phyloP scores from a whole-genome alignment of 257 asterid genomes.

The Verbascum thapsus region DNA sequence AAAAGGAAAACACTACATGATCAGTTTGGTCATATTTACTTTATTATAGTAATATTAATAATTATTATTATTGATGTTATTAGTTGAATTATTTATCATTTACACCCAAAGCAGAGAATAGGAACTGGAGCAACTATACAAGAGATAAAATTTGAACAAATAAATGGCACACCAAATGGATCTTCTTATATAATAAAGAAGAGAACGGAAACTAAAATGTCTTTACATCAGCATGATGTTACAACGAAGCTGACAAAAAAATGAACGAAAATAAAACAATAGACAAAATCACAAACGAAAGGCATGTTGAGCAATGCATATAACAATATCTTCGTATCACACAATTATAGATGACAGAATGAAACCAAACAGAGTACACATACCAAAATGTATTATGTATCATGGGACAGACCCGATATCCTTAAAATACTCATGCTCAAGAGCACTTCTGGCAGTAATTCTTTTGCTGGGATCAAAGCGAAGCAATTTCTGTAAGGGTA shows the following conservation, averaged over 20 bases:
- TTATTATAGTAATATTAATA: neutral
- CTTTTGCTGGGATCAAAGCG: slow-evolving; percentile 89
- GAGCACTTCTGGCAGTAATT: slow-evolving; percentile 85
- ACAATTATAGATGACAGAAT: slow-evolving; percentile 37
- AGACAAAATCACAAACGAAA: slow-evolving; percentile 41
- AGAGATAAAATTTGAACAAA: slow-evolving; percentile 22
- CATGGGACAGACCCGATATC: slow-evolving; percentile 72
- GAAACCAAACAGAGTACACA: slow-evolving; percentile 44
- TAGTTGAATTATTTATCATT: neutral
- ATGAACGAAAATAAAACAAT: slow-evolving; percentile 22
- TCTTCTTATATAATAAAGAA: slow-evolving; percentile 27
- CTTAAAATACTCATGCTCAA: slow-evolving; percentile 89
- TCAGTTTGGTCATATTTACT: too few species aligned
- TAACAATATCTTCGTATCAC: slow-evolving; percentile 33
- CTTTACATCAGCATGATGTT: slow-evolving; percentile 37
- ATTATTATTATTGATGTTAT: neutral
- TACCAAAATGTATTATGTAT: slow-evolving; percentile 65
- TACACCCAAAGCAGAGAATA: too few species aligned
- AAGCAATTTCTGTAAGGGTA: slow-evolving; percentile 60
- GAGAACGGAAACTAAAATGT: slow-evolving; percentile 31
- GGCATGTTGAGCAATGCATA: slow-evolving; percentile 35
- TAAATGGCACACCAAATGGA: slow-evolving; percentile 39
- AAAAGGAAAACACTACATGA: too few species aligned
- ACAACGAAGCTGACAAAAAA: slow-evolving; percentile 36
- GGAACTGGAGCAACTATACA: neutral